Conservation (phyloP, 495 filamentous ascomycete species). For the Tuber indicum region DNA sequence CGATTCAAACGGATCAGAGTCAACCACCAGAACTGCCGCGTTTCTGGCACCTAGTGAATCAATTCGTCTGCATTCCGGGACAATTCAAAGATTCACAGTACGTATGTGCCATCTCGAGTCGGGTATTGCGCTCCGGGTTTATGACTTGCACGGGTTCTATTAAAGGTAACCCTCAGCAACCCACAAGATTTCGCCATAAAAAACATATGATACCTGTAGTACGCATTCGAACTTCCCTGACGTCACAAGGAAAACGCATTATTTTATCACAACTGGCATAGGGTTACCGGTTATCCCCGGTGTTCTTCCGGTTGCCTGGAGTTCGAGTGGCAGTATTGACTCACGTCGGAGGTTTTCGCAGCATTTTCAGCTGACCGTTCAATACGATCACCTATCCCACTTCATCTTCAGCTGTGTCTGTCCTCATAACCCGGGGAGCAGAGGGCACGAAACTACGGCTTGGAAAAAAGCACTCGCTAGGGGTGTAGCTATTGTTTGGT, state of each 20-base stretch:
- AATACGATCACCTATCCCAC: not conserved
- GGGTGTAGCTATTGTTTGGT: not conserved
- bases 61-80: not conserved
- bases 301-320: not conserved
- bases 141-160: not conserved
- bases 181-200: not conserved
- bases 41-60: not conserved
- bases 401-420: not conserved
- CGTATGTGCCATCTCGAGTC: not conserved
- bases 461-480: not conserved
- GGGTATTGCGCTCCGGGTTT: not conserved
- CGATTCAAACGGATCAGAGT: not conserved
- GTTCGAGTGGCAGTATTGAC: not conserved
- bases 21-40: not conserved
- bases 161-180: not conserved
- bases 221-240: not conserved
- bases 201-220: not conserved
- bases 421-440: not conserved
- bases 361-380: not conserved
- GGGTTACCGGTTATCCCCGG: not conserved
- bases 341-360: not conserved
- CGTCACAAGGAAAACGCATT: not conserved
- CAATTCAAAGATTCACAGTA: not conserved
- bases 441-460: not conserved
- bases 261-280: not conserved